phyloP scores from a whole-genome alignment of 768 basidiomycete genomes.

The Mycena pura region DNA sequence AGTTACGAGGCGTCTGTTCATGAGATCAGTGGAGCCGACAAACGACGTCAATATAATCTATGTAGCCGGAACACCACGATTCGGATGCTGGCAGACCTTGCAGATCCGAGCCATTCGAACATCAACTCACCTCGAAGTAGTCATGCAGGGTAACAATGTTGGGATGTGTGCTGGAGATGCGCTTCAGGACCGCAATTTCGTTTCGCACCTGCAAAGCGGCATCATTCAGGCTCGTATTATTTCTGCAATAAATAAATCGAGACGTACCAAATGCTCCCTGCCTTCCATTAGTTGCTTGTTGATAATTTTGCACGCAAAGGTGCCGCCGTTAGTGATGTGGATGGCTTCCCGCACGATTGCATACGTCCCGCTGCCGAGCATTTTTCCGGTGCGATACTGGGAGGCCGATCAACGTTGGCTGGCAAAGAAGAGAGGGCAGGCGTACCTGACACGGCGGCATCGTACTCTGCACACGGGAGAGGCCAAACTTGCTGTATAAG shows the following conservation, averaged over 20 bases:
- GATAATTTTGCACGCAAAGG: conserved; percentile 99
- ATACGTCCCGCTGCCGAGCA: conserved; percentile 89
- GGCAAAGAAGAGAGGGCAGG: background rate
- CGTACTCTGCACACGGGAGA: background rate
- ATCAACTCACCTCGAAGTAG: conserved; percentile 83
- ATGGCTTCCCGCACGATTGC: conserved; percentile 95
- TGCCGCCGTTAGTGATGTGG: conserved; percentile 85
- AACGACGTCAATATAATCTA: no score
- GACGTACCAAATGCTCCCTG: conserved; percentile 90
- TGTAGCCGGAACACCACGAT: no score
- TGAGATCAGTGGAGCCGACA: no score
- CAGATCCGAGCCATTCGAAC: conserved; percentile 1
- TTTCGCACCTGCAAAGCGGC: conserved; percentile 76
- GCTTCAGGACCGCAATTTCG: conserved; percentile 94
- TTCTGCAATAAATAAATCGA: background rate
- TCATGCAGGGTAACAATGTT: conserved; percentile 95
- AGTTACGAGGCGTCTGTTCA: conserved; percentile 81
- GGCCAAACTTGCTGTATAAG: no score
- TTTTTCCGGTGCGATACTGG: conserved; percentile 87
- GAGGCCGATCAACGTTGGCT: background rate
- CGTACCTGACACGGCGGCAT: conserved; percentile 5
- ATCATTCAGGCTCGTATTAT: background rate
- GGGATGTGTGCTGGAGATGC: conserved; percentile 83
- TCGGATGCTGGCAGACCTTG: no score
- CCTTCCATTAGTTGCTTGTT: conserved; percentile 99